phyloP scores from a whole-genome alignment of 345 rosid genomes.

The Murraya paniculata region DNA sequence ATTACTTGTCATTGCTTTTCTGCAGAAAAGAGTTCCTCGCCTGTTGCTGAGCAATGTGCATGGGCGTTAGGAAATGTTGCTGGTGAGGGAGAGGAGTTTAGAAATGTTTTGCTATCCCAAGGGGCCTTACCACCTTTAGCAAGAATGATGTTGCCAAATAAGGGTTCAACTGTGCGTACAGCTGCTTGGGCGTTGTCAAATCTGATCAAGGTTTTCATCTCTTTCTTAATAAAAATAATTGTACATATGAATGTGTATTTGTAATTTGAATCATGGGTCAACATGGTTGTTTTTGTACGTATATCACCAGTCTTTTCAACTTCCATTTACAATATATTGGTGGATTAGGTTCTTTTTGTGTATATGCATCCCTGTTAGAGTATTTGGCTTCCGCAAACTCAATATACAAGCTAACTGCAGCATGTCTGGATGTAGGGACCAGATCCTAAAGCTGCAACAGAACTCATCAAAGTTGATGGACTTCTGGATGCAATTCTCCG shows the following conservation, averaged over 20 bases:
- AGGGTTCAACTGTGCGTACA: constrained; percentile 91
- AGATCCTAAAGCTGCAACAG: constrained; percentile 76
- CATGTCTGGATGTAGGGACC: constrained; percentile 68
- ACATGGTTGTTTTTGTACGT: neutral
- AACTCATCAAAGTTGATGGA: constrained; percentile 75
- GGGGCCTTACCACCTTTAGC: constrained; percentile 91
- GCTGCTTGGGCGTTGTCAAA: constrained; percentile 99
- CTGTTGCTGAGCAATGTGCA: constrained; percentile 96
- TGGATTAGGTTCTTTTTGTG: neutral
- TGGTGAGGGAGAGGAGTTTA: constrained; percentile 92
- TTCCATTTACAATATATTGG: neutral
- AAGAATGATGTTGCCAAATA: constrained; percentile 90
- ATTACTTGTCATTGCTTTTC: constrained; percentile 20
- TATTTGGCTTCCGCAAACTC: constrained; percentile 12
- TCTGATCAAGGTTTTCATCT: constrained; percentile 71
- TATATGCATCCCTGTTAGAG: neutral
- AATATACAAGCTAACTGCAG: constrained; percentile 32
- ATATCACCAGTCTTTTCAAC: neutral
- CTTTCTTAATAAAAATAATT: constrained; percentile 3
- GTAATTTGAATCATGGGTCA: neutral
- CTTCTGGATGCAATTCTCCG: constrained; percentile 74
- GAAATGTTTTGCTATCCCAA: constrained; percentile 81
- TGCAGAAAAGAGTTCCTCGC: constrained; percentile 81
- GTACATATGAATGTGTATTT: neutral
- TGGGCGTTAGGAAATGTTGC: constrained; percentile 99